A percentile compares a stretch with the other conserved stretches of the same genome.
Evolutionary conservation across 208 protist species (phyloP).

Genomic region (Trypanosoma lewisi): DNA sequence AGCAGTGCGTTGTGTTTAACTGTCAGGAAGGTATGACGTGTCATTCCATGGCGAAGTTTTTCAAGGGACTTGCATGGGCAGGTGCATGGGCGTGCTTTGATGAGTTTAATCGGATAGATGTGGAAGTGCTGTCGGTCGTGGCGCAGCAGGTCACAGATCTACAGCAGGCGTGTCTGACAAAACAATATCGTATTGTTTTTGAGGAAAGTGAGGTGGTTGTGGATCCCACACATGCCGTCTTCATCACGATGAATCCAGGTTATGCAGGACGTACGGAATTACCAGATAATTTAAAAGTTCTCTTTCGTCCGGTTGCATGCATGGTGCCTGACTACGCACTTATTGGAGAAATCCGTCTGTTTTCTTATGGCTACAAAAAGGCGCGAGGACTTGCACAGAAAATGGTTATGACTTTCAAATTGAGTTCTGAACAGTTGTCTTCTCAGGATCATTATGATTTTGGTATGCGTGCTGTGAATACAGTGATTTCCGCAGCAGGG

Average conservation of each 20-base stretch:
- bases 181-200: constrained; percentile 93
- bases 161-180: constrained; percentile 91
- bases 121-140: constrained; percentile 97
- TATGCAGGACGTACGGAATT: constrained; percentile 98
- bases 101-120: constrained; percentile 99
- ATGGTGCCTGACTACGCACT: constrained; percentile 99
- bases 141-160: constrained; percentile 96
- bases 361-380: constrained; percentile 98
- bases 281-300: constrained; percentile 98
- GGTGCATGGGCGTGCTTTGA: constrained; percentile 99
- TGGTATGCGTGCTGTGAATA: constrained; percentile 99
- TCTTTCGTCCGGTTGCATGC: constrained; percentile 97
- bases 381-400: constrained; percentile 93
- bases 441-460: constrained; percentile 99
- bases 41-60: constrained; percentile 97
- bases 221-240: constrained; percentile 94
- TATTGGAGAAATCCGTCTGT: constrained; percentile 98
- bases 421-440: constrained; percentile 98
- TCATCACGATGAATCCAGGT: constrained; percentile 99
- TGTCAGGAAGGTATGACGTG: constrained; percentile 96
- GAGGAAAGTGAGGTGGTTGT: constrained; percentile 93
- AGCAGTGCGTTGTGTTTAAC: constrained; percentile 98
- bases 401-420: constrained; percentile 98
- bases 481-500: constrained; percentile 97
- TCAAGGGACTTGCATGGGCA: constrained; percentile 96